Percentiles rank a stretch among this genome's conserved stretches.
These are phyloP conservation scores for Phaffomyces antillensis DNA, from an alignment of 805 yeast species.

Conservation along the genomic window DNA sequence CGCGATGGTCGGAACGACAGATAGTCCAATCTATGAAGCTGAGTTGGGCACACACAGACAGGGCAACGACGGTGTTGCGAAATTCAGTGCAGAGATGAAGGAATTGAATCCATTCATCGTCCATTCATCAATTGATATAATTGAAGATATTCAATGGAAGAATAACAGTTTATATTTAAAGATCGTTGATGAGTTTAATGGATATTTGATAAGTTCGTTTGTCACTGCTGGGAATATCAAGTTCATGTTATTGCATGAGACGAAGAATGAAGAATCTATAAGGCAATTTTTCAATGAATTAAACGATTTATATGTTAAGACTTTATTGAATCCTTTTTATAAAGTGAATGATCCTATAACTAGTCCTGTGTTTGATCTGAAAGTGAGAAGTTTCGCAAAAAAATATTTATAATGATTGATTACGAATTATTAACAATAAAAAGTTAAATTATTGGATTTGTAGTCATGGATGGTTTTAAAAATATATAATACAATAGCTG, in stretches of 20 bases:
- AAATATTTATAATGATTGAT: slow-evolving; percentile 51
- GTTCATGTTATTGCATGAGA: slow-evolving; percentile 63
- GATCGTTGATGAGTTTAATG: slow-evolving; percentile 79
- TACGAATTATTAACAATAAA: slow-evolving; percentile 1
- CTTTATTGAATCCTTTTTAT: slow-evolving; percentile 82
- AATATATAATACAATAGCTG: slow-evolving; percentile 1
- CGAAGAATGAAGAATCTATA: slow-evolving; percentile 58
- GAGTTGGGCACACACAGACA: slow-evolving; percentile 74
- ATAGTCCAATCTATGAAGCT: slow-evolving; percentile 79
- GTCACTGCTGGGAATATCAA: slow-evolving; percentile 85
- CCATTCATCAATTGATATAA: slow-evolving; percentile 84
- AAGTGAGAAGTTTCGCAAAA: slow-evolving; percentile 63
- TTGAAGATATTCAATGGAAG: slow-evolving; percentile 85
- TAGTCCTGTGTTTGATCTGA: slow-evolving; percentile 67
- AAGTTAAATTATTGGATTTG: background rate
- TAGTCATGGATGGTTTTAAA: background rate
- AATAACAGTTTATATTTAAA: slow-evolving; percentile 61
- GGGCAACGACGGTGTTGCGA: slow-evolving; percentile 49
- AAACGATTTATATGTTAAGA: slow-evolving; percentile 83
- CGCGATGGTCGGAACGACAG: slow-evolving; percentile 81
- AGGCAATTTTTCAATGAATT: slow-evolving; percentile 79
- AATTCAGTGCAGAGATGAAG: slow-evolving; percentile 47
- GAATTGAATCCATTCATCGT: slow-evolving; percentile 85
- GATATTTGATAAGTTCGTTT: slow-evolving; percentile 73
- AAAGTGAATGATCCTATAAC: slow-evolving; percentile 65